These are phyloP conservation scores for Pyricularia grisea DNA, from an alignment of 2,329 filamentous ascomycete species.

Conservation along the genomic window DNA sequence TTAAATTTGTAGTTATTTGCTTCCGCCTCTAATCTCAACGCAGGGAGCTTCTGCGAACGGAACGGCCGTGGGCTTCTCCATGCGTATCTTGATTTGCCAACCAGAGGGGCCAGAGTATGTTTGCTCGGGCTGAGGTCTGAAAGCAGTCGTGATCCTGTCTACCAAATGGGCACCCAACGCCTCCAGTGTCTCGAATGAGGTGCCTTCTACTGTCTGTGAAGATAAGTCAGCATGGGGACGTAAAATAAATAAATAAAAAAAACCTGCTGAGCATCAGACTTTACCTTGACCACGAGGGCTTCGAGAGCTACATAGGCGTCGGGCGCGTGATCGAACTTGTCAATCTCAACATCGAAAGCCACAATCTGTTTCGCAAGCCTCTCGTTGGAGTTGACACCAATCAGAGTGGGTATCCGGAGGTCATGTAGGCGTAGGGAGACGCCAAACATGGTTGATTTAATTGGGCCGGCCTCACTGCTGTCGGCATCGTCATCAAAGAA, in stretches of 20 bases:
- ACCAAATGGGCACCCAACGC: conserved; percentile 43
- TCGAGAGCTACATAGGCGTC: conserved; percentile 51
- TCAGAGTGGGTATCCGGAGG: conserved; percentile 55
- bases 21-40: conserved; percentile 42
- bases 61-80: conserved; percentile 68
- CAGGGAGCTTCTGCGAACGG: conserved; percentile 61
- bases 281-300: conserved; percentile 50
- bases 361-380: conserved; percentile 57
- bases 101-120: conserved; percentile 26
- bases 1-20: not conserved
- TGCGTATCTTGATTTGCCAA: conserved; percentile 47
- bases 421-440: conserved; percentile 38
- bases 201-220: conserved; percentile 40
- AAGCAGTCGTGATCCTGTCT: conserved; percentile 32
- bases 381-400: conserved; percentile 68
- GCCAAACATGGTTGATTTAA: conserved; percentile 13
- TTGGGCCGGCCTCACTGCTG: not conserved
- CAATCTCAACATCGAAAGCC: conserved; percentile 52
- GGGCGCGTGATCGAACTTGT: conserved; percentile 31
- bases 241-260: too few species aligned
- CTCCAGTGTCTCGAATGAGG: conserved; percentile 54
- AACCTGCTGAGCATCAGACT: conserved; percentile 13
- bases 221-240: not conserved
- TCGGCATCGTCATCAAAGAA: conserved; percentile 19
- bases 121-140: conserved; percentile 21